Evolutionary conservation across 163 green algal species (phyloP).

Genomic region (Chlamydomonas reinhardtii): DNA sequence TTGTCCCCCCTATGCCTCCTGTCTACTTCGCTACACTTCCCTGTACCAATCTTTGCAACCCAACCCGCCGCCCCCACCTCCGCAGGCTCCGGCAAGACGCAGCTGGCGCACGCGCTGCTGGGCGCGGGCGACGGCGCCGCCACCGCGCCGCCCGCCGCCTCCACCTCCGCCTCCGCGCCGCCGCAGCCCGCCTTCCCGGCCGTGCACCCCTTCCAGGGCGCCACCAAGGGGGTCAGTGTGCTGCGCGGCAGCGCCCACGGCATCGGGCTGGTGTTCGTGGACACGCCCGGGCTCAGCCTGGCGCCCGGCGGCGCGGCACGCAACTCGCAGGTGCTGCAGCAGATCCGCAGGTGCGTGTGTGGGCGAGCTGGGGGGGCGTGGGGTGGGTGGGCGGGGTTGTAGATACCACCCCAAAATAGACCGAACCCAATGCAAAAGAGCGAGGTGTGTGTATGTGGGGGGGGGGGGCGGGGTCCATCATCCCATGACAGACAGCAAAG

Average conservation of each 20-base stretch:
- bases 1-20: too few relatives aligned
- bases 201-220: slow-evolving; percentile 64
- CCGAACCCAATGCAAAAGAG: too few relatives aligned
- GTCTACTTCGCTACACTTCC: too few relatives aligned
- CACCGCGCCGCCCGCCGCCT: background rate
- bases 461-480: too few relatives aligned
- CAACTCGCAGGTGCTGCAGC: slow-evolving; percentile 71
- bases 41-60: background rate
- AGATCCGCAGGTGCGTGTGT: slow-evolving; percentile 55
- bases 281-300: slow-evolving; percentile 91
- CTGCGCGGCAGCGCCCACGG: slow-evolving; percentile 54
- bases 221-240: slow-evolving; percentile 68
- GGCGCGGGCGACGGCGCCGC: slow-evolving; percentile 6
- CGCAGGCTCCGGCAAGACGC: slow-evolving; percentile 80
- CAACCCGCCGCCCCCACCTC: too few relatives aligned
- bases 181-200: background rate
- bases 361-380: background rate
- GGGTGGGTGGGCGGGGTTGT: background rate
- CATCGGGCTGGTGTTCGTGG: slow-evolving; percentile 84
- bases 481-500: too few relatives aligned
- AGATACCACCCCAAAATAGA: too few relatives aligned
- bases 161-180: background rate
- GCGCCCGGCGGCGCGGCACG: slow-evolving; percentile 61
- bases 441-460: background rate
- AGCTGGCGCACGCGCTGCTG: slow-evolving; percentile 67